Evolutionary conservation across 768 basidiomycete species (phyloP), one percentile per base, ranked within the genome.

Genomic region (Tulasnella sp.): DNA sequence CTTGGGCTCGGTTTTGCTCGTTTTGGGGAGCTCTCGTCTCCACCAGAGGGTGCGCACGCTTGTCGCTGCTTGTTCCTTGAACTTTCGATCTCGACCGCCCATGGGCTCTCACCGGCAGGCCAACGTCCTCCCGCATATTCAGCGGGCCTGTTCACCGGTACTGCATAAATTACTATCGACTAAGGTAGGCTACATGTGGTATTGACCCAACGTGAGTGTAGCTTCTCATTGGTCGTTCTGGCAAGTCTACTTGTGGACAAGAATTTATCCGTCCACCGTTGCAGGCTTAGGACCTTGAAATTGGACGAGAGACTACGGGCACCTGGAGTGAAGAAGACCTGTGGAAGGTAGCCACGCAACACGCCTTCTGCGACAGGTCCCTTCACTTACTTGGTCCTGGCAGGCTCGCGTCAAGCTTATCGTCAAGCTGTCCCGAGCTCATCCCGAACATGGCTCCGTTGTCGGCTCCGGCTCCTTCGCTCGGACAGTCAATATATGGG

Each of bases 401-500:
- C 37, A 37, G 37, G 37, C 37, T 6, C 37, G 6, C 6, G 96
- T 97, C 83, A 96, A 96, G 22, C 92, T 96, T 0, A 89, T 98
- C 50, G 91, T 95, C 11, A 92, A 90, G 85, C 83, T 98, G 20
- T 90, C 90, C 77, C 98, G 96, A 94, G 96, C 96, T 1, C 96
- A 97, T 84, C 96, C 97, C 6, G 93, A 96, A 85, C 96, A 96
- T 80, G 97, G 96, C 4, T 90, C 91, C 1, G 90, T 98, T 77
- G 88, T 99, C 79, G 96, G 96, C 0, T 95, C 94, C 3, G 91
- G 92, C 6, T 96, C 94, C 1, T 96, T 96, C 83, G 97, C 98
- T 86, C 90, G 97, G 37, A 94, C 94, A 0, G 94, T 96, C 79
- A 95, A 97, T 85, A 90, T 99, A 24, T 98, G 96, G 96, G 95